These are phyloP conservation scores for Metschnikowia cerradonensis DNA, from an alignment of 805 yeast species.

Conservation along the genomic window DNA sequence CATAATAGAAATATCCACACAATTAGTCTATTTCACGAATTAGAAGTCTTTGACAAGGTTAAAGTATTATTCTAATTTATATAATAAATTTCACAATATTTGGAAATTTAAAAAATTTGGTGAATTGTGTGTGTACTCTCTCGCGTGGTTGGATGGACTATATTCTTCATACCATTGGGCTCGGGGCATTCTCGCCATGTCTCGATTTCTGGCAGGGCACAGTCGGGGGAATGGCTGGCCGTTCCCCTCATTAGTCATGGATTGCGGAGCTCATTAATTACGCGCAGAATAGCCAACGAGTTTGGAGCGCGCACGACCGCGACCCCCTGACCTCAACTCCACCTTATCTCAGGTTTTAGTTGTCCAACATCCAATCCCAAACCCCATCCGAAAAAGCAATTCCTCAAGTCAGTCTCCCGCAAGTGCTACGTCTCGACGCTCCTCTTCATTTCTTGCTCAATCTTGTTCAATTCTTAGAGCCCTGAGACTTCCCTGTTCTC, in stretches of 20 bases:
- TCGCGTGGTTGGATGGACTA: too few relatives aligned
- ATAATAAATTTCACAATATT: too few relatives aligned
- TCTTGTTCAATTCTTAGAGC: not conserved
- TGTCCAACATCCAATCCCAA: not conserved
- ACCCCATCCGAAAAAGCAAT: not conserved
- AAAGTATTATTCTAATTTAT: too few relatives aligned
- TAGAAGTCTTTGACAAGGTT: too few relatives aligned
- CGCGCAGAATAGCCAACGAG: not conserved
- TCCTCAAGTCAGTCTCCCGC: too few relatives aligned
- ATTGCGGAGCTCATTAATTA: not conserved
- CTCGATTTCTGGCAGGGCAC: not conserved
- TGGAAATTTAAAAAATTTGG: too few relatives aligned
- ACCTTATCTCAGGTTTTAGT: not conserved
- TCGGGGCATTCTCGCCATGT: too few relatives aligned
- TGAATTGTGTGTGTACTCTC: too few relatives aligned
- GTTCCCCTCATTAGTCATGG: not conserved
- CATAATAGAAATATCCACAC: too few relatives aligned
- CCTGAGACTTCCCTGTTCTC: not conserved
- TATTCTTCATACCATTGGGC: too few relatives aligned
- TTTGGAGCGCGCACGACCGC: not conserved
- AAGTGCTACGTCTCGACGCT: not conserved
- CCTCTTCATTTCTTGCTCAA: not conserved
- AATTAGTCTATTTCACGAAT: too few relatives aligned
- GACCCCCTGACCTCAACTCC: constrained; percentile 1
- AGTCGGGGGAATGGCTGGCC: not conserved